Conservation (phyloP, 2,329 filamentous ascomycete genomes). For the Phymatotrichopsis omnivora region DNA sequence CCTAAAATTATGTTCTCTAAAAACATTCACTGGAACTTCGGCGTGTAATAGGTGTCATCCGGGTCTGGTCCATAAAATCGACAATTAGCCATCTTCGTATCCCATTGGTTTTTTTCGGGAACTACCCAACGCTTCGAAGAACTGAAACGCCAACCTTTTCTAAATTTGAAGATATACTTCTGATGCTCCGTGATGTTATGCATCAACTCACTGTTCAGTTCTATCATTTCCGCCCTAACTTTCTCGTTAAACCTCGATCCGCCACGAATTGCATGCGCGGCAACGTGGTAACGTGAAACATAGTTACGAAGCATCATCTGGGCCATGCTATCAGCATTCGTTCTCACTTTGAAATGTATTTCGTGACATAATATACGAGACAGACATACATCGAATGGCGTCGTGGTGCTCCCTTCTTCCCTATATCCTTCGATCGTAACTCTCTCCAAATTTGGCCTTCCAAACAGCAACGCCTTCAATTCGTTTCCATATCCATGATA, state of each 20-base stretch:
- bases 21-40: too few relatives aligned
- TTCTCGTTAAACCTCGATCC: constrained; percentile 42
- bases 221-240: constrained; percentile 40
- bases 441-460: constrained; percentile 43
- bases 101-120: not conserved
- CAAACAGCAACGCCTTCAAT: constrained; percentile 52
- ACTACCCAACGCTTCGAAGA: not conserved
- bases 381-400: constrained; percentile 46
- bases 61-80: too few relatives aligned
- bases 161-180: constrained; percentile 44
- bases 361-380: not conserved
- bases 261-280: constrained; percentile 44
- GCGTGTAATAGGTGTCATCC: too few relatives aligned
- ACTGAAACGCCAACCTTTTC: constrained; percentile 41
- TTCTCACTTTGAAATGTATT: not conserved
- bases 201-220: constrained; percentile 42
- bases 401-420: constrained; percentile 56
- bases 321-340: too few relatives aligned
- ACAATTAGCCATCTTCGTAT: too few relatives aligned
- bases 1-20: too few relatives aligned
- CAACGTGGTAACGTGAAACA: constrained; percentile 51
- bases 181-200: constrained; percentile 42
- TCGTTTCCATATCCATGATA: constrained; percentile 57
- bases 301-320: constrained; percentile 54
- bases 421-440: constrained; percentile 50